Base-by-base conservation (phyloP, 73 alveolate genomes). In the Paramecium pentaurelia region DNA sequence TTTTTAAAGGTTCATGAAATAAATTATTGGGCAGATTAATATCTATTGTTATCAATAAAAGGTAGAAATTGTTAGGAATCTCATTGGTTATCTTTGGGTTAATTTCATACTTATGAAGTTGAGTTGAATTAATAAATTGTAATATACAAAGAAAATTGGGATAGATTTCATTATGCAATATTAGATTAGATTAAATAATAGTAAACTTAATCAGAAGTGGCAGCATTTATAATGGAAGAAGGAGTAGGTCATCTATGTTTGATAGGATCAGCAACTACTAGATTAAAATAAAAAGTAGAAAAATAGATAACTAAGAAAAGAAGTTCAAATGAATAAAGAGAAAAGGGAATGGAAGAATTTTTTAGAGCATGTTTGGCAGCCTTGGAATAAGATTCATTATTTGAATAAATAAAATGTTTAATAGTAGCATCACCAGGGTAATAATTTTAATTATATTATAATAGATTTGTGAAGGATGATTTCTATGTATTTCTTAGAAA, bases 351-450 rank as follows among this genome's bases (percentile, higher is more conserved):
- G 38, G 87, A 87, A 32, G 86, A 87, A 30, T 87, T 87, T 59
- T 87, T 87, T 64, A 59, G 18, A 37, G 34, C 88, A 9, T 87
- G 93, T 73, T 87, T 87, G n/a, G 87, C 64, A 77, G 83, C 83
- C 32, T 64, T 87, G 22, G 49, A 64, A 59, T 49, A 68, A 49
- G 71, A 64, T 7, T 30, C 70, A 8, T 73, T 73, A n/a, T 36
- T 64, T 9, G 93, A 87, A 25, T 49, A 87, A 87, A 71, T 87
- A 0, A 87, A 87, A 45, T 64, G 89, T 40, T 77, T 87, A n/a
- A 77, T 87, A 0, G 58, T 87, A 11, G 93, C 93, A 49, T 87
- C 93, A 27, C 93, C 93, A 49, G 93, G 93, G 38, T 86, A 54
- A 22, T 20, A 54, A 12, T 86, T 16, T 4, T 4, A 30, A 51